Evolutionary conservation across 2,329 filamentous ascomycete species (phyloP).

Genomic region (Colletotrichum sp.): DNA sequence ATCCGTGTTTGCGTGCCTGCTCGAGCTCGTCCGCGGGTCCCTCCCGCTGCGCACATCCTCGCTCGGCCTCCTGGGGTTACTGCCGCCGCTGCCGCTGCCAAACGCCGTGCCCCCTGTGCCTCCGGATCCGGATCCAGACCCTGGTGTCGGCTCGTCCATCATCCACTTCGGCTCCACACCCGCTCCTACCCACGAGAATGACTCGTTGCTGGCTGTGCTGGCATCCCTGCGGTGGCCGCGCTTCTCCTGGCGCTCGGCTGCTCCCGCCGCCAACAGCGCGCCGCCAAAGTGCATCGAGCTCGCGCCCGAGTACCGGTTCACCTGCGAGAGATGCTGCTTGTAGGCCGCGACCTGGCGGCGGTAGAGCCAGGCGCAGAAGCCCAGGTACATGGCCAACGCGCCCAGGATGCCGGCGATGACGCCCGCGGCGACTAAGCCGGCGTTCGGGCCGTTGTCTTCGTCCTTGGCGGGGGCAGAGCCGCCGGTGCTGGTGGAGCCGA

Average conservation of each 20-base stretch:
- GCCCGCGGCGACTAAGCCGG: conserved; percentile 51
- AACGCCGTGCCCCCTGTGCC: background rate
- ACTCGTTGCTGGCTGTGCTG: conserved; percentile 24
- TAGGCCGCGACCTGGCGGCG: conserved; percentile 73
- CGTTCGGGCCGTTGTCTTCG: conserved; percentile 25
- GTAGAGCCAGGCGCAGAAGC: conserved; percentile 77
- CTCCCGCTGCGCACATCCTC: conserved; percentile 19
- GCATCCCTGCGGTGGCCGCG: conserved; percentile 24
- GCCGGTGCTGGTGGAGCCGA: conserved; percentile 42
- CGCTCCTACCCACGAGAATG: conserved; percentile 37
- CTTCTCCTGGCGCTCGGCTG: conserved; percentile 19
- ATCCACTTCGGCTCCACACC: conserved; percentile 35
- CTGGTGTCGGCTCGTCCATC: conserved; percentile 26
- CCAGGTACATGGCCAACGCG: conserved; percentile 67
- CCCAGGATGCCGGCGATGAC: conserved; percentile 71
- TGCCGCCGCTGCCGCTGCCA: conserved; percentile 24
- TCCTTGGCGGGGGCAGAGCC: conserved; percentile 30
- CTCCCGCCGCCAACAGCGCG: conserved; percentile 27
- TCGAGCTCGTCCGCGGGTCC: conserved; percentile 18
- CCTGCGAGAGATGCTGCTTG: conserved; percentile 70
- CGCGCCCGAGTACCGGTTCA: conserved; percentile 59
- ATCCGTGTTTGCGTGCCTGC: conserved; percentile 29
- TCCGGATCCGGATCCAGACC: conserved; percentile 14
- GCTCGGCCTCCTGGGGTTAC: conserved; percentile 21
- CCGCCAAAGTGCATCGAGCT: conserved; percentile 43